Evolutionary conservation across 108 stramenopile genomes (phyloP).

Genomic region (Mediolabrus comicus): DNA sequence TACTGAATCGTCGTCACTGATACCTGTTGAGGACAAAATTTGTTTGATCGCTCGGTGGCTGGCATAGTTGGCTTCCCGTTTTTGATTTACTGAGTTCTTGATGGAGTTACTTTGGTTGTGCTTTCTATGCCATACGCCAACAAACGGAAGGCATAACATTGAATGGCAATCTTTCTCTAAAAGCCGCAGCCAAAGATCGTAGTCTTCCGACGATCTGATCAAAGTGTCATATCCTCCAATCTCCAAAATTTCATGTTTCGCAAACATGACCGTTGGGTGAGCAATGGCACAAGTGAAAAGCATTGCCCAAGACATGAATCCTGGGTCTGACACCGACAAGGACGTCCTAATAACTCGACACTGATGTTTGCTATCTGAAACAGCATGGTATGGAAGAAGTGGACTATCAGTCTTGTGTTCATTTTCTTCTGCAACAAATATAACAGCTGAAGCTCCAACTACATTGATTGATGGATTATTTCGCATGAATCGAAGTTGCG

Average conservation of each 20-base stretch:
- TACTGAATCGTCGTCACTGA: not conserved
- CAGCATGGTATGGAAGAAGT: conserved; percentile 1
- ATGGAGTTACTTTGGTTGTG: conserved; percentile 21
- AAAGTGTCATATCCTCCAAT: conserved; percentile 30
- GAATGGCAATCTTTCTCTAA: conserved; percentile 11
- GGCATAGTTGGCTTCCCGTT: conserved; percentile 22
- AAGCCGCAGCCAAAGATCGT: conserved; percentile 53
- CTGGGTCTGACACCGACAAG: conserved; percentile 26
- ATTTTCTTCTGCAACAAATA: conserved; percentile 9
- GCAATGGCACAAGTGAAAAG: conserved; percentile 36
- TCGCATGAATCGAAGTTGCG: conserved; percentile 28
- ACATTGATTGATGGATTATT: conserved; percentile 19
- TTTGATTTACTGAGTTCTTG: conserved; percentile 5
- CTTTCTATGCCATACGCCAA: conserved; percentile 51
- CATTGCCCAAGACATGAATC: conserved; percentile 49
- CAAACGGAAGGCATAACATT: conserved; percentile 22
- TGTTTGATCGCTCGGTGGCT: conserved; percentile 10
- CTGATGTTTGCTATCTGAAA: not conserved
- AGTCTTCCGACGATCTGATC: conserved; percentile 38
- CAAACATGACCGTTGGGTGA: conserved; percentile 45
- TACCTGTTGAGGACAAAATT: not conserved
- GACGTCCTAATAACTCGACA: conserved; percentile 12
- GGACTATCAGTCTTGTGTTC: not conserved
- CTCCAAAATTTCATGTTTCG: conserved; percentile 12
- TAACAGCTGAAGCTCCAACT: conserved; percentile 32